Conservation (phyloP, 805 yeast species). For the Yarrowia divulgata region DNA sequence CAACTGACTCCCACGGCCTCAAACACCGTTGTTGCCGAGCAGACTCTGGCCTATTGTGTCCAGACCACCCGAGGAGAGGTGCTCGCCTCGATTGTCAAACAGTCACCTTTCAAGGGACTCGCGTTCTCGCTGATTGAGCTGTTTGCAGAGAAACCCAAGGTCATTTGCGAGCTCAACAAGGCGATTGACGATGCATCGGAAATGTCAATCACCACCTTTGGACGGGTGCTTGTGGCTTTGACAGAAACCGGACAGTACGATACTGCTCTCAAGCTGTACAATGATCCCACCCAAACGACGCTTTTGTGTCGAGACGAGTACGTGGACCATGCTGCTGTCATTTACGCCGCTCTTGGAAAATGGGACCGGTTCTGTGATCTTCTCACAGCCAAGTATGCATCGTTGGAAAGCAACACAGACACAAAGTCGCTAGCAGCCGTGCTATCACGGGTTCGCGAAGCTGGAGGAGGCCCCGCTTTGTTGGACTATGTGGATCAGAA, state of each 20-base stretch:
- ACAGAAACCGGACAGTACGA: slow-evolving; percentile 25
- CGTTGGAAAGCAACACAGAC: slow-evolving; percentile 4
- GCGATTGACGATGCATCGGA: neutral
- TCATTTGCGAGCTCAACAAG: neutral
- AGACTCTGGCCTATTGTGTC: neutral
- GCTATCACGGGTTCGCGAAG: neutral
- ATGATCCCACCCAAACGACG: neutral
- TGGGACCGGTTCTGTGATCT: slow-evolving; percentile 5
- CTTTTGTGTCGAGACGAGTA: slow-evolving; percentile 18
- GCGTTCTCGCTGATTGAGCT: slow-evolving; percentile 13
- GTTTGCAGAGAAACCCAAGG: neutral
- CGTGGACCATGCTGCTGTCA: slow-evolving; percentile 23
- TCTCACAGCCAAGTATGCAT: slow-evolving; percentile 1
- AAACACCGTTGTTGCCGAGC: neutral
- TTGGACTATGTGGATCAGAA: slow-evolving; percentile 3
- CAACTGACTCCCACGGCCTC: slow-evolving; percentile 1
- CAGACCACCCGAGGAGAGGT: neutral
- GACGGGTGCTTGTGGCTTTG: slow-evolving; percentile 23
- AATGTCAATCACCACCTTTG: slow-evolving; percentile 5
- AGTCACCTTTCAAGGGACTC: slow-evolving; percentile 5
- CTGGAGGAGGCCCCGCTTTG: slow-evolving; percentile 18
- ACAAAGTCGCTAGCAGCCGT: slow-evolving; percentile 13
- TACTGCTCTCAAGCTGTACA: slow-evolving; percentile 3
- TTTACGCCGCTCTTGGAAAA: slow-evolving; percentile 5
- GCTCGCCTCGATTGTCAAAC: neutral